Conservation (phyloP, 805 yeast species). For the Yarrowia porcina region DNA sequence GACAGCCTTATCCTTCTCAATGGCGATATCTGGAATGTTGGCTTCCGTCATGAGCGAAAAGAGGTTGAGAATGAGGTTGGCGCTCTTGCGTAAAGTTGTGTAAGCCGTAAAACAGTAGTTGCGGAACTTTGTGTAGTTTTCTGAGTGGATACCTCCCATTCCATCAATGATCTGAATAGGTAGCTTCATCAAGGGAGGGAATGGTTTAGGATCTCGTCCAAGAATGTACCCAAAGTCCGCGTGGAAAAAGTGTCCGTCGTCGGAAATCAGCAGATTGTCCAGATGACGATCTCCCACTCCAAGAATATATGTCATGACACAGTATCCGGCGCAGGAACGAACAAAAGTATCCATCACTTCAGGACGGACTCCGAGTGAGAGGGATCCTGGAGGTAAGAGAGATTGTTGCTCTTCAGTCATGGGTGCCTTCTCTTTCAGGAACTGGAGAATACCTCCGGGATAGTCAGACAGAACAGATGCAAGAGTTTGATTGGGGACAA, state of each 20-base stretch:
- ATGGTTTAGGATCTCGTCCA: constrained; percentile 97
- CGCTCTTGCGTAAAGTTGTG: constrained; percentile 82
- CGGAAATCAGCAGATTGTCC: constrained; percentile 79
- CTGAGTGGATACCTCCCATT: constrained; percentile 89
- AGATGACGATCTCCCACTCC: constrained; percentile 98
- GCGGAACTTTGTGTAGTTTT: constrained; percentile 80
- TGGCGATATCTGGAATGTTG: constrained; percentile 81
- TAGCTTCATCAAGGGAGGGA: constrained; percentile 96
- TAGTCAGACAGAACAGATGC: constrained; percentile 70
- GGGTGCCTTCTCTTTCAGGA: constrained; percentile 46
- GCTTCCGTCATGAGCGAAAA: constrained; percentile 94
- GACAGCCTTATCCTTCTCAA: constrained; percentile 82
- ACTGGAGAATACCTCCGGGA: constrained; percentile 71
- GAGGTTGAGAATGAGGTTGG: constrained; percentile 82
- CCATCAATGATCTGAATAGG: constrained; percentile 97
- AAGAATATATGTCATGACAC: constrained; percentile 87
- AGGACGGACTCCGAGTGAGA: constrained; percentile 44
- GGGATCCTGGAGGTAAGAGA: background rate
- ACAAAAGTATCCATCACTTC: constrained; percentile 91
- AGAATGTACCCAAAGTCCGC: constrained; percentile 96
- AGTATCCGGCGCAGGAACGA: constrained; percentile 94
- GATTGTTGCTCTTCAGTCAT: constrained; percentile 19
- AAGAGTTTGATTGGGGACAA: constrained; percentile 87
- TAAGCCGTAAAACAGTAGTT: constrained; percentile 94
- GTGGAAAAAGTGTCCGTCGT: constrained; percentile 89